A percentile compares a stretch with the other conserved stretches of the same genome.
Conservation (phyloP, 495 filamentous ascomycete species). For the Xylaria castorea region DNA sequence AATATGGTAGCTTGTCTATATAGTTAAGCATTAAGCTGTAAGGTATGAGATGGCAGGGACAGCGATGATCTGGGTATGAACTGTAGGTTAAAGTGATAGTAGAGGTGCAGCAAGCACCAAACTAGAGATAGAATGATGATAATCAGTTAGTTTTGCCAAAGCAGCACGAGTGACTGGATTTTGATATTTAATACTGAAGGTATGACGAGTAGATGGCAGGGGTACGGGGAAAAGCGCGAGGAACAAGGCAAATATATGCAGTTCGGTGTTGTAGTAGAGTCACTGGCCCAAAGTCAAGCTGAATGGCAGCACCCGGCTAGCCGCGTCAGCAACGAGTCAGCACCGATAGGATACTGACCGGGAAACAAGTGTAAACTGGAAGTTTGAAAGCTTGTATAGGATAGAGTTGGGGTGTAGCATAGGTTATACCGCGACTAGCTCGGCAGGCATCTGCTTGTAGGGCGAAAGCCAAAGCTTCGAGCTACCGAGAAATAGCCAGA, state of each 20-base stretch:
- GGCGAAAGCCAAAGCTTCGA: not conserved
- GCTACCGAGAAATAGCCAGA: not conserved
- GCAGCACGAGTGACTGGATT: not conserved
- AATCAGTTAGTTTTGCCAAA: not conserved
- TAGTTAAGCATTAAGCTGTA: not conserved
- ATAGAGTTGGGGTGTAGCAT: not conserved
- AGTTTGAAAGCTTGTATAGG: not conserved
- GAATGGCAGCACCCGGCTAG: not conserved
- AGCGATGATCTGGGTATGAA: not conserved
- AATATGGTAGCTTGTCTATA: not conserved
- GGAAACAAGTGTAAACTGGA: not conserved
- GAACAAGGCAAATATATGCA: not conserved
- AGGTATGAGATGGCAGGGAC: not conserved
- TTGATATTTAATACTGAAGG: not conserved
- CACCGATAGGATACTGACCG: not conserved
- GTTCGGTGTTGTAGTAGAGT: not conserved
- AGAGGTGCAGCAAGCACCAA: not conserved
- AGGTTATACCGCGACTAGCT: not conserved
- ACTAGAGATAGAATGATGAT: not conserved
- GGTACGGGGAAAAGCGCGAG: not conserved
- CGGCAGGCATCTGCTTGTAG: not conserved
- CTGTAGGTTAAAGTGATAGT: not conserved
- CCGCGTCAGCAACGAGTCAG: not conserved
- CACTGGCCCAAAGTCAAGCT: not conserved
- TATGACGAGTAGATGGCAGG: not conserved